phyloP scores from a whole-genome alignment of 208 protist genomes.

The Wallacemonas sp. region DNA sequence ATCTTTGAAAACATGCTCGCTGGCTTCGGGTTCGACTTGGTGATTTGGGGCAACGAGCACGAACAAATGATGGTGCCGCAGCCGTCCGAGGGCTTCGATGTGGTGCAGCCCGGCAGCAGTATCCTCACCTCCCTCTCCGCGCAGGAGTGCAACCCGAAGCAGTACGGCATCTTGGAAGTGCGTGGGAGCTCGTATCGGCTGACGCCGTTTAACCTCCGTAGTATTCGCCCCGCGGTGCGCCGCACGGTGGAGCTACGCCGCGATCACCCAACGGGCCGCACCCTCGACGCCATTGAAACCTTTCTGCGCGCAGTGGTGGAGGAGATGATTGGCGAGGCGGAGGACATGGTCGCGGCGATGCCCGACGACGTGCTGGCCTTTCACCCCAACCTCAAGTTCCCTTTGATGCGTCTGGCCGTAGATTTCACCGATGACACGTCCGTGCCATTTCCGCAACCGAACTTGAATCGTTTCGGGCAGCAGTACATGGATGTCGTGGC shows the following conservation, averaged over 20 bases:
- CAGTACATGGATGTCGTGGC: slow-evolving; percentile 89
- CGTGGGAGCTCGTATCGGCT: slow-evolving; percentile 82
- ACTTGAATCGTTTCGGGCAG: slow-evolving; percentile 88
- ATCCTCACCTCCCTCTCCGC: slow-evolving; percentile 94
- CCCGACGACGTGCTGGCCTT: slow-evolving; percentile 77
- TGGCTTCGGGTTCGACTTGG: slow-evolving; percentile 94
- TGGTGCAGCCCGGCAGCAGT: slow-evolving; percentile 97
- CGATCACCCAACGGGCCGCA: slow-evolving; percentile 54
- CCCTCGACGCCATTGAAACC: slow-evolving; percentile 83
- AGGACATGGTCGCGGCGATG: slow-evolving; percentile 63
- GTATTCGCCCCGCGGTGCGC: slow-evolving; percentile 93
- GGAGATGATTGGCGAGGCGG: slow-evolving; percentile 81
- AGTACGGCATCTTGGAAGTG: slow-evolving; percentile 90
- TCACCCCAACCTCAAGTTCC: slow-evolving; percentile 82
- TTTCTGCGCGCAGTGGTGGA: slow-evolving; percentile 72
- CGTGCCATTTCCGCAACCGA: slow-evolving; percentile 82
- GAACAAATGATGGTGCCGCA: slow-evolving; percentile 95
- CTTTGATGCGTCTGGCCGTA: slow-evolving; percentile 81
- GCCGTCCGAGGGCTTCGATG: slow-evolving; percentile 77
- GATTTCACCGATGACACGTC: slow-evolving; percentile 77
- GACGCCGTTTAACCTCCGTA: slow-evolving; percentile 86
- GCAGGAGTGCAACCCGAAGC: slow-evolving; percentile 95
- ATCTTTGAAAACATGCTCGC: slow-evolving; percentile 94
- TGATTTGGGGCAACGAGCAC: slow-evolving; percentile 99
- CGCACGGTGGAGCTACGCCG: slow-evolving; percentile 75